Evolutionary conservation across 352 stramenopile species (phyloP).

Genomic region (Globisporangium spinosum): DNA sequence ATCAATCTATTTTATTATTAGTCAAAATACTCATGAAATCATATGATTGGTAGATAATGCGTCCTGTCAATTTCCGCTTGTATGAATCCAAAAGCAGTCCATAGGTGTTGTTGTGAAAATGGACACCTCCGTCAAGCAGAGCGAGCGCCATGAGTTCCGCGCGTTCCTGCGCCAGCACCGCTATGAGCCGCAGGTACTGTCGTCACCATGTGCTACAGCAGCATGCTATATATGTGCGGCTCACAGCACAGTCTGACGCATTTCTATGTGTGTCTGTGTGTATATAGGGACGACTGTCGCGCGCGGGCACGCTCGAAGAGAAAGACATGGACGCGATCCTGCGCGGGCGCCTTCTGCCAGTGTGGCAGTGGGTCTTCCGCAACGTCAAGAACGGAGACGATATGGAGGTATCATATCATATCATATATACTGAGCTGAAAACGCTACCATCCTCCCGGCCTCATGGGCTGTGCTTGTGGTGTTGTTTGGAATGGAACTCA

Average conservation of each 20-base stretch:
- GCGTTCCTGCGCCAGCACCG: constrained; percentile 39
- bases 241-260: background rate
- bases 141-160: constrained; percentile 36
- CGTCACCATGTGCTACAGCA: background rate
- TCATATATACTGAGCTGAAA: no score
- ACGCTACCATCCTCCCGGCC: no score
- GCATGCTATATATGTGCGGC: background rate
- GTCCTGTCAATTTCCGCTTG: background rate
- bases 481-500: background rate
- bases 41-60: background rate
- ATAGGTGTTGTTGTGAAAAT: background rate
- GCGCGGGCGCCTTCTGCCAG: constrained; percentile 23
- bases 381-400: constrained; percentile 40
- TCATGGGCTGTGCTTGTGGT: background rate
- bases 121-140: constrained; percentile 16
- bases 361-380: constrained; percentile 38
- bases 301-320: constrained; percentile 31
- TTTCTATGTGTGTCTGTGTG: background rate
- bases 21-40: background rate
- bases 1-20: background rate
- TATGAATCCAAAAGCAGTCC: background rate
- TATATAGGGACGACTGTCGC: constrained; percentile 29
- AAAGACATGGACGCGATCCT: constrained; percentile 44
- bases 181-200: constrained; percentile 35
- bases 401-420: constrained; percentile 23